These are phyloP conservation scores for Cercospora brassicicola DNA, from an alignment of 2,329 filamentous ascomycete species.

Conservation along the genomic window DNA sequence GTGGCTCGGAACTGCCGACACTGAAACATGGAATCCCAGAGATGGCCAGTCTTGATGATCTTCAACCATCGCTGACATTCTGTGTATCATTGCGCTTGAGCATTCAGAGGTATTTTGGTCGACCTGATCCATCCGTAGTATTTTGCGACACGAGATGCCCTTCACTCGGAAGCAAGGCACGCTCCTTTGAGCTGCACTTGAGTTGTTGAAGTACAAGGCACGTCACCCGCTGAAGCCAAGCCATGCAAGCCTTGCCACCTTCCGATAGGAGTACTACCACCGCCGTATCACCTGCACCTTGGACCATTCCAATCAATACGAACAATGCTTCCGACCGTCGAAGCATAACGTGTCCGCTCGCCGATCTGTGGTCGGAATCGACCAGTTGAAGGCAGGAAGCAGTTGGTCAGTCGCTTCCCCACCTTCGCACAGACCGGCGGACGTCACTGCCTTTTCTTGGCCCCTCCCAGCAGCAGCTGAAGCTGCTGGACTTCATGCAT, in stretches of 20 bases:
- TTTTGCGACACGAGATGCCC: neutral
- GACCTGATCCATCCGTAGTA: neutral
- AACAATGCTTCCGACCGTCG: neutral
- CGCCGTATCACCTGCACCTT: neutral
- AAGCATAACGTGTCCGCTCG: neutral
- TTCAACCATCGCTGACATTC: neutral
- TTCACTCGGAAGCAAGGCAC: neutral
- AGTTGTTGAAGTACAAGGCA: neutral
- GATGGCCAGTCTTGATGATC: neutral
- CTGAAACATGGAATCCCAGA: neutral
- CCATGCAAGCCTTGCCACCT: conserved; percentile 2
- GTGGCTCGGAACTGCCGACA: neutral
- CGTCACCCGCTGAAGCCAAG: neutral
- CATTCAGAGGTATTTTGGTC: neutral
- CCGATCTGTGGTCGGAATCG: neutral
- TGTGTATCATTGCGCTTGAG: neutral
- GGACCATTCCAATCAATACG: neutral
- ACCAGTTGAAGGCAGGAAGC: conserved; percentile 1
- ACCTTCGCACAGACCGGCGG: neutral
- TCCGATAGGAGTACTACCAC: conserved; percentile 3
- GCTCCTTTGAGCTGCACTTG: neutral
- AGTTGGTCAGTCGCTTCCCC: neutral
- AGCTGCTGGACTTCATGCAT: conserved; percentile 1
- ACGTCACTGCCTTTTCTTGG: conserved; percentile 2
- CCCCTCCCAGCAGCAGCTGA: neutral